Base-by-base conservation (phyloP, 1,284 basidiomycete genomes). In the Porodaedalea pini region DNA sequence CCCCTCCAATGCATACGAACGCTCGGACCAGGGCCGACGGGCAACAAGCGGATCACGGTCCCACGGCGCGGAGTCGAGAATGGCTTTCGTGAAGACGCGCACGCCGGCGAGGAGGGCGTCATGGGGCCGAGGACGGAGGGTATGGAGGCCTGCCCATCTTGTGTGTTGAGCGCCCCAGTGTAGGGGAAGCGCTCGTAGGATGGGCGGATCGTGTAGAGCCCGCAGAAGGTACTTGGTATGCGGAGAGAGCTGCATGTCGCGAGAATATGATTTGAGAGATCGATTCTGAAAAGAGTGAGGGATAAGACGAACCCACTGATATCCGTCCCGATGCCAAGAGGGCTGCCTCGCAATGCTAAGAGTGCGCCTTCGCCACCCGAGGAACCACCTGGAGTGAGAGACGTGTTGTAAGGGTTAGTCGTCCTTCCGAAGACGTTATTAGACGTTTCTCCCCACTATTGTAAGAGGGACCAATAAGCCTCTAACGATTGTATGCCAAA, bases 241-340 rank as follows among this genome's bases (percentile, higher is more conserved):
- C 79, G 77, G 59, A 81, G 71, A 13, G 77, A 78, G 11, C 74
- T 75, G 21, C 32, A 43, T 44, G 23, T 21, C 32, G 36, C n/a
- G n/a, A n/a, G n/a, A n/a, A n/a, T n/a, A n/a, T n/a, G n/a, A n/a
- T n/a, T n/a, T n/a, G n/a, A n/a, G n/a, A n/a, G n/a, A n/a, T n/a
- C n/a, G n/a, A n/a, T n/a, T n/a, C n/a, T n/a, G n/a, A n/a, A n/a
- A 45, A 21, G 13, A 13, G 45, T 17, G n/a, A 27, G 32, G 32
- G 11, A 17, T n/a, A 27, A 37, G 5, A 45, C 73, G 60, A 58
- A 80, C 73, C 87, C 88, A 54, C 86, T 86, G 49, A 89, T 81
- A 66, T 90, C 86, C 4, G 85, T 85, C 6, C 87, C 87, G 1
- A 90, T 78, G 10, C 87, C 88, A 19, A 90, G 68, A 0, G 82